phyloP scores from a whole-genome alignment of 257 asterid species.

The Nicotiana knightiana region DNA sequence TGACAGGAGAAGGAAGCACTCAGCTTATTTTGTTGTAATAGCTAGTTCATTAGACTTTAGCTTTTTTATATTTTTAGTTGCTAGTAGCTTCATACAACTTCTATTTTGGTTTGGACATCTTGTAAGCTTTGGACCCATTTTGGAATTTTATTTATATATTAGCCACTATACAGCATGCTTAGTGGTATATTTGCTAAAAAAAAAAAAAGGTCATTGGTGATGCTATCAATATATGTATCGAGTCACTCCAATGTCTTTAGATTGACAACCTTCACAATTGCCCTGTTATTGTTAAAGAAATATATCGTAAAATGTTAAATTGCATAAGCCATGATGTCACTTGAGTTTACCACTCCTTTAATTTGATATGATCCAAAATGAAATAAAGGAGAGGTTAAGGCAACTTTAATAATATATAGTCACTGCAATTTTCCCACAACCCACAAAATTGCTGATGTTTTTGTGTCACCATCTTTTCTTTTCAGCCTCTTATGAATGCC shows the following conservation, averaged over 20 bases:
- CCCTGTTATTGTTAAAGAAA: no score
- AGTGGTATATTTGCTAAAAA: no score
- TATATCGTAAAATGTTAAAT: not conserved
- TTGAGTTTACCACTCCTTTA: slow-evolving; percentile 2
- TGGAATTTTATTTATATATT: no score
- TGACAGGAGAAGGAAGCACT: no score
- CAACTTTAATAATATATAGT: not conserved
- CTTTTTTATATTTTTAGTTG: no score
- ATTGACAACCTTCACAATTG: no score
- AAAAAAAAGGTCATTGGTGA: not conserved
- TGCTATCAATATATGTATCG: not conserved
- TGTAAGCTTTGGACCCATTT: no score
- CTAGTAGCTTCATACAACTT: no score
- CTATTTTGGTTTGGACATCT: no score
- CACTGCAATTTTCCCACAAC: slow-evolving; percentile 7
- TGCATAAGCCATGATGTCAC: slow-evolving; percentile 43
- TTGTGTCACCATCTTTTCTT: not conserved
- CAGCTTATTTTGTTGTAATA: no score
- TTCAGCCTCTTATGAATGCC: slow-evolving; percentile 7
- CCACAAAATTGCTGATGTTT: slow-evolving; percentile 7
- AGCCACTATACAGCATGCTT: no score
- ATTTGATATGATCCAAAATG: not conserved
- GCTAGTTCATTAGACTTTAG: no score
- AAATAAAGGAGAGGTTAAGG: slow-evolving; percentile 2
- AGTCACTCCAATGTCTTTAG: not conserved